These are phyloP conservation scores for Taiwanofungus camphoratus DNA, from an alignment of 1,284 basidiomycete species.

Conservation along the genomic window DNA sequence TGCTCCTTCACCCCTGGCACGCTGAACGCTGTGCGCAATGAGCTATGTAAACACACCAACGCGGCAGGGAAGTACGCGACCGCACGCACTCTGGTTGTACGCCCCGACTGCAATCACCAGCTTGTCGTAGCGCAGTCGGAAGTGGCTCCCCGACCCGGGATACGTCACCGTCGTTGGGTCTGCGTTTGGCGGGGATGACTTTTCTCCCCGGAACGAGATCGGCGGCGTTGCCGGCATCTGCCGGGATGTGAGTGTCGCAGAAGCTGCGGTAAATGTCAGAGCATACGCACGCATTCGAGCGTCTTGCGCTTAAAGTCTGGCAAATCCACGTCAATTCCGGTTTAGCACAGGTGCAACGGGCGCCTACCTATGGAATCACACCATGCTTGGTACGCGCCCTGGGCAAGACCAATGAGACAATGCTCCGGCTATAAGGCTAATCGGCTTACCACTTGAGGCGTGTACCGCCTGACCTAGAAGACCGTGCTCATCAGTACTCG, in stretches of 20 bases:
- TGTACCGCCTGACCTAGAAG: slow-evolving; percentile 46
- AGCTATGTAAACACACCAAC: background rate
- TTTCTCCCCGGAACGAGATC: slow-evolving; percentile 23
- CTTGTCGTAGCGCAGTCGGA: slow-evolving; percentile 58
- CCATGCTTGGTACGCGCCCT: slow-evolving; percentile 69
- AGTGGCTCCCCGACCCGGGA: slow-evolving; percentile 26
- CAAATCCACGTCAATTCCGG: no score
- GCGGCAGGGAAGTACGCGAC: background rate
- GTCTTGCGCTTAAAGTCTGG: slow-evolving; percentile 60
- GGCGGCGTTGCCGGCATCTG: slow-evolving; percentile 57
- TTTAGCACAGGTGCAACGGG: background rate
- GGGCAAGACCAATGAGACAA: background rate
- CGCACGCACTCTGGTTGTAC: slow-evolving; percentile 69
- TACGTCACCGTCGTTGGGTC: background rate
- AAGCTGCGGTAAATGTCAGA: background rate
- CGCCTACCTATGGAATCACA: slow-evolving; percentile 49
- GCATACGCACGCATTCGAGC: slow-evolving; percentile 48
- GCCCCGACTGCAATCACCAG: slow-evolving; percentile 82
- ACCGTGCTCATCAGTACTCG: slow-evolving; percentile 9
- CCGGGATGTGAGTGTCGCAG: background rate
- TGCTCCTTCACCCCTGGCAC: slow-evolving; percentile 71
- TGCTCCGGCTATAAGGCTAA: background rate
- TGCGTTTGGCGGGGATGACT: background rate
- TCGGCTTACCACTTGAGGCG: slow-evolving; percentile 46
- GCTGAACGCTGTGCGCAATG: slow-evolving; percentile 43